Evolutionary conservation across 805 yeast species (phyloP).

Genomic region (Citeromyces matritensis): DNA sequence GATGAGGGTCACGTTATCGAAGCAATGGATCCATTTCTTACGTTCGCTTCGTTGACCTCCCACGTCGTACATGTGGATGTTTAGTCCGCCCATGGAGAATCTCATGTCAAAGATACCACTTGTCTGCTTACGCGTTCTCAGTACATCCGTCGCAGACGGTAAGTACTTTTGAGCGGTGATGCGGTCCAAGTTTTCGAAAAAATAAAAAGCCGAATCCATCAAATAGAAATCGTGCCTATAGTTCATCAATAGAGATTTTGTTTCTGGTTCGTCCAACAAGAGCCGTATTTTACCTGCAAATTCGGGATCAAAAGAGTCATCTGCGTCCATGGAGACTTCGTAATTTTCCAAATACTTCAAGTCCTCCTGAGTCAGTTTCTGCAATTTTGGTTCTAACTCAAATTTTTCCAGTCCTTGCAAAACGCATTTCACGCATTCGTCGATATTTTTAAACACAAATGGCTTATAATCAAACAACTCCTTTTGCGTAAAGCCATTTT

Average conservation of each 20-base stretch:
- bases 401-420: conserved; percentile 50
- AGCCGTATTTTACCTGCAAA: conserved; percentile 31
- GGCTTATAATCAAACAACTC: conserved; percentile 67
- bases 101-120: conserved; percentile 81
- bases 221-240: conserved; percentile 63
- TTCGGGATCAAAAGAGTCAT: conserved; percentile 30
- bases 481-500: conserved; percentile 53
- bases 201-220: conserved; percentile 75
- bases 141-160: conserved; percentile 65
- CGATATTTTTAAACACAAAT: conserved; percentile 61
- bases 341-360: conserved; percentile 27
- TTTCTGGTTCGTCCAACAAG: conserved; percentile 44
- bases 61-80: conserved; percentile 63
- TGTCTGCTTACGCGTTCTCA: conserved; percentile 82
- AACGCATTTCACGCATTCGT: conserved; percentile 63
- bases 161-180: conserved; percentile 44
- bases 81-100: conserved; percentile 58
- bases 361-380: conserved; percentile 17
- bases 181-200: conserved; percentile 51
- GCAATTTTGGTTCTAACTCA: conserved; percentile 19
- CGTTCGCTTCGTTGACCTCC: conserved; percentile 96
- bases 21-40: conserved; percentile 94
- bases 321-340: conserved; percentile 37
- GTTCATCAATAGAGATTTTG: conserved; percentile 36
- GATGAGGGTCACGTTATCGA: conserved; percentile 80